phyloP scores from a whole-genome alignment of 129 eudicot species.

The Flaveria bidentis region DNA sequence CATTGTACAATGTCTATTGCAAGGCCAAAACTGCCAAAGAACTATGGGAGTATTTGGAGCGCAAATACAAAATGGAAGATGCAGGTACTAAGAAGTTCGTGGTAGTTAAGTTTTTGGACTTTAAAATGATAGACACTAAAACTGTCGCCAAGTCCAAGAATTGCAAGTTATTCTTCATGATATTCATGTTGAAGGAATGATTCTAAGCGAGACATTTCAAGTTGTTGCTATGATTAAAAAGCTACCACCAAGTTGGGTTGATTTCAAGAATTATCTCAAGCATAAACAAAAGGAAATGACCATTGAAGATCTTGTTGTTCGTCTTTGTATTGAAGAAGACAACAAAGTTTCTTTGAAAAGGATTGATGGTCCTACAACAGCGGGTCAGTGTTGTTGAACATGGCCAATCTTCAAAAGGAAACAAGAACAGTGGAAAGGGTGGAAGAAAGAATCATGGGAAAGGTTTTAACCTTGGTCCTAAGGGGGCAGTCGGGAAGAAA shows the following conservation, averaged over 20 bases:
- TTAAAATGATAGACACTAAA: too few species aligned
- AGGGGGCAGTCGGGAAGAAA: too few species aligned
- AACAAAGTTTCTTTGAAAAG: not conserved
- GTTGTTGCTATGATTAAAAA: not conserved
- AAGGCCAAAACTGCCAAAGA: too few species aligned
- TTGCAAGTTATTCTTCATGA: too few species aligned
- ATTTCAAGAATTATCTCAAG: not conserved
- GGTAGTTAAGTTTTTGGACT: too few species aligned
- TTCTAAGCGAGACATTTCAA: not conserved
- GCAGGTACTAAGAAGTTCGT: too few species aligned
- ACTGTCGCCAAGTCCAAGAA: too few species aligned
- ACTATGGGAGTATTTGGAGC: too few species aligned
- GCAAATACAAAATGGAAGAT: too few species aligned
- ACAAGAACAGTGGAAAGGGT: not conserved
- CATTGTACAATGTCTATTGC: too few species aligned
- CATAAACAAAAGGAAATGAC: not conserved
- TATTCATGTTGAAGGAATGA: not conserved
- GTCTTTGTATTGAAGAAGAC: not conserved
- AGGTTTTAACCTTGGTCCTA: not conserved
- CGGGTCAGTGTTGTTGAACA: not conserved
- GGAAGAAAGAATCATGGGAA: not conserved
- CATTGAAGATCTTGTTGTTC: constrained; percentile 3
- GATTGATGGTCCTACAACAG: not conserved
- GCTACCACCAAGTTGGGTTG: not conserved
- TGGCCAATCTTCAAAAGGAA: not conserved